Conservation (phyloP, 495 filamentous ascomycete genomes). For the Rhypophila decipiens region DNA sequence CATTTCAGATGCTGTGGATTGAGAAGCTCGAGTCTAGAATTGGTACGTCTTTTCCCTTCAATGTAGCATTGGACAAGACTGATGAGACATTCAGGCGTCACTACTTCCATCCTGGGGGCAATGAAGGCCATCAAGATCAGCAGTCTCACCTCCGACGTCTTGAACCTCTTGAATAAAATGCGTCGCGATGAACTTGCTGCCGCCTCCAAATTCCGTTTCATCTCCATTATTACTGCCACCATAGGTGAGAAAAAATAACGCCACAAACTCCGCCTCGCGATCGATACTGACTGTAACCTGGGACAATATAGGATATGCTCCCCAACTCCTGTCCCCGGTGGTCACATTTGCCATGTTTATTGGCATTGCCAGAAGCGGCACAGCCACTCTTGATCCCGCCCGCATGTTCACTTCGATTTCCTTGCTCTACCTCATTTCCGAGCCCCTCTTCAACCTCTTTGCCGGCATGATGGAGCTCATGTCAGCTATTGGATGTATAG, state of each 20-base stretch:
- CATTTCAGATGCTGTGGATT: slow-evolving; percentile 4
- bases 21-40: slow-evolving; percentile 23
- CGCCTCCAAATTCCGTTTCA: slow-evolving; percentile 46
- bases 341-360: slow-evolving; percentile 6
- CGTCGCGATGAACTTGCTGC: slow-evolving; percentile 48
- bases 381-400: slow-evolving; percentile 1
- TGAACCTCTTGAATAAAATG: slow-evolving; percentile 36
- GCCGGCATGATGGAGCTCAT: slow-evolving; percentile 1
- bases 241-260: no score
- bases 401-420: slow-evolving; percentile 4
- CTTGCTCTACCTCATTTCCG: slow-evolving; percentile 1
- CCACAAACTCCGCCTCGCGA: no score
- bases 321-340: slow-evolving; percentile 2
- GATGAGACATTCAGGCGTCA: slow-evolving; percentile 23
- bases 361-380: neutral
- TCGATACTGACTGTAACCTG: no score
- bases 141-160: slow-evolving; percentile 21
- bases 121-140: slow-evolving; percentile 41
- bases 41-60: no score
- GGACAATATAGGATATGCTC: slow-evolving; percentile 23
- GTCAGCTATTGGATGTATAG: slow-evolving; percentile 1
- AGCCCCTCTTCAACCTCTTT: slow-evolving; percentile 7
- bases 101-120: slow-evolving; percentile 26
- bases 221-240: slow-evolving; percentile 25
- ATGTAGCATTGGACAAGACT: no score